A percentile compares a stretch with the other conserved stretches of the same genome.
Conservation (phyloP, 352 stramenopile genomes). For the Phytophthora multivora region DNA sequence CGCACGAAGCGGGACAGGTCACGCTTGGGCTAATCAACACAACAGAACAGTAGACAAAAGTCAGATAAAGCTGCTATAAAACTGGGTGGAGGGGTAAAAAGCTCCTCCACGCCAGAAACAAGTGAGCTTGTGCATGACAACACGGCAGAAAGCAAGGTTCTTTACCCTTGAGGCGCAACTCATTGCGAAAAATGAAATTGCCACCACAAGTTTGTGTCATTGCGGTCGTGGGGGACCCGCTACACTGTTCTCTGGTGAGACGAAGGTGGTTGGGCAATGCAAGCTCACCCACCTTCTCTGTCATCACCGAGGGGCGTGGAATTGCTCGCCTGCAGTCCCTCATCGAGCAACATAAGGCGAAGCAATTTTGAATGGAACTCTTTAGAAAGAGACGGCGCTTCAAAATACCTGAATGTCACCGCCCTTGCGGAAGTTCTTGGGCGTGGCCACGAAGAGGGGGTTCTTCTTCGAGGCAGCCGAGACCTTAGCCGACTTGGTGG, state of each 20-base stretch:
- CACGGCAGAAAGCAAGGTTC: conserved; percentile 41
- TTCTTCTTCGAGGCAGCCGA: conserved; percentile 81
- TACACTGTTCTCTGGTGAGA: conserved; percentile 61
- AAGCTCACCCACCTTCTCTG: conserved; percentile 1
- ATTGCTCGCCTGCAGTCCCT: conserved; percentile 13
- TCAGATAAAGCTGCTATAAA: conserved; percentile 15
- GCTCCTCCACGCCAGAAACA: conserved; percentile 15
- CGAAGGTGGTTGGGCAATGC: not conserved
- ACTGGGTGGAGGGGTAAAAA: conserved; percentile 9
- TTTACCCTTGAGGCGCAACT: conserved; percentile 81
- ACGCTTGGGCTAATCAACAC: conserved; percentile 81
- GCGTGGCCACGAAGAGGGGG: conserved; percentile 94
- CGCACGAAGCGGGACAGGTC: conserved; percentile 99
- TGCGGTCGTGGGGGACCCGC: conserved; percentile 90
- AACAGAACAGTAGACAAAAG: conserved; percentile 13
- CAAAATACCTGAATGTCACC: conserved; percentile 94
- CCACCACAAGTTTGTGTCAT: conserved; percentile 93
- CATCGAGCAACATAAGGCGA: conserved; percentile 1
- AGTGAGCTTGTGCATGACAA: conserved; percentile 40
- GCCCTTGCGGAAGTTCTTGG: conserved; percentile 96
- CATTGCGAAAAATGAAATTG: conserved; percentile 49
- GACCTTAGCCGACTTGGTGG: conserved; percentile 75
- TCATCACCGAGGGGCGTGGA: conserved; percentile 30
- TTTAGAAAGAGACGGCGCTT: conserved; percentile 23
- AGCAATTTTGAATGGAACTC: conserved; percentile 15